Conservation (phyloP, 352 stramenopile species). For the Globisporangium lucens region DNA sequence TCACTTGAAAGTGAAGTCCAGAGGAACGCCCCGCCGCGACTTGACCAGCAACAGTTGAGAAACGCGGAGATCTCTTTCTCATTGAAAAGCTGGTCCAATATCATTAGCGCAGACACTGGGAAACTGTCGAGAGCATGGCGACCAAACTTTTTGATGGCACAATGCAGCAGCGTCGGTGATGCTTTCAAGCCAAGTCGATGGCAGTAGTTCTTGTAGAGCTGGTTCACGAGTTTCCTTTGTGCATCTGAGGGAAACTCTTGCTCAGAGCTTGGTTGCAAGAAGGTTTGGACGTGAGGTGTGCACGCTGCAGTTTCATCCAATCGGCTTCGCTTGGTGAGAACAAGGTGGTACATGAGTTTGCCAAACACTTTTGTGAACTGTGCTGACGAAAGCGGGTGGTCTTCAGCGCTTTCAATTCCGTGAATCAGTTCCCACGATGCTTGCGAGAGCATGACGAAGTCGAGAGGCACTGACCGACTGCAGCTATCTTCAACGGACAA, state of each 20-base stretch:
- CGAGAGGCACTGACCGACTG: constrained; percentile 21
- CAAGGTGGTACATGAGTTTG: constrained; percentile 30
- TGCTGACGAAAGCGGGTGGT: not conserved
- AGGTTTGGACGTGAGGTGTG: not conserved
- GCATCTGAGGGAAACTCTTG: constrained; percentile 27
- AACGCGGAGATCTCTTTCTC: constrained; percentile 37
- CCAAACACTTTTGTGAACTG: constrained; percentile 31
- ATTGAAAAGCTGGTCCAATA: constrained; percentile 31
- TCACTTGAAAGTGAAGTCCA: constrained; percentile 28
- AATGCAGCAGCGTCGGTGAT: constrained; percentile 47
- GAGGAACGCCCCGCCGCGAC: constrained; percentile 25
- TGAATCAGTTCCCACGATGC: constrained; percentile 53
- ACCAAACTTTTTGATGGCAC: constrained; percentile 53
- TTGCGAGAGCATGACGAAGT: constrained; percentile 52
- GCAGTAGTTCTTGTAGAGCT: constrained; percentile 65
- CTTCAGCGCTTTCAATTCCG: constrained; percentile 29
- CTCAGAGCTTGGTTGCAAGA: not conserved
- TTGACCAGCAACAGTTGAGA: constrained; percentile 27
- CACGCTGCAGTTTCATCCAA: constrained; percentile 15
- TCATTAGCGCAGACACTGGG: constrained; percentile 51
- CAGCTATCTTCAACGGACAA: constrained; percentile 29
- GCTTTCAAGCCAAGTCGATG: constrained; percentile 28
- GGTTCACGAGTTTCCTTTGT: constrained; percentile 57
- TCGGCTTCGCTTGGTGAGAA: constrained; percentile 35
- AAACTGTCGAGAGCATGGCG: constrained; percentile 44